Conservation (phyloP, 768 basidiomycete species). For the Tricholoma matsutake region DNA sequence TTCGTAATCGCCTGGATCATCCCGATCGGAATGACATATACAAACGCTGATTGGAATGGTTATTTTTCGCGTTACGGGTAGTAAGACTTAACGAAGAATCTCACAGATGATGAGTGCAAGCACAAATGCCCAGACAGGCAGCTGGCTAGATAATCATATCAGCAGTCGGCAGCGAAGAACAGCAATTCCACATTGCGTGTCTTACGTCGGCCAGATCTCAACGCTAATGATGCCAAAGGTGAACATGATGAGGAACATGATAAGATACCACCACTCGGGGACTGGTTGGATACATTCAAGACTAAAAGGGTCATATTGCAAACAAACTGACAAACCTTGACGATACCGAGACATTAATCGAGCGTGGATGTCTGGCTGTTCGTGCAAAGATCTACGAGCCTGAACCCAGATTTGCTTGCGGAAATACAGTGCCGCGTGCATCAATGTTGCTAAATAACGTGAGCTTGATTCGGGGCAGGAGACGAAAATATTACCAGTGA, state of each 20-base stretch:
- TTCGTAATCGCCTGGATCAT: conserved; percentile 76
- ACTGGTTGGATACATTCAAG: conserved; percentile 25
- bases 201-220: conserved; percentile 48
- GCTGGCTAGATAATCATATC: too few species aligned
- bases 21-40: conserved; percentile 71
- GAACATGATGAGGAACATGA: conserved; percentile 68
- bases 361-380: conserved; percentile 84
- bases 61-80: too few species aligned
- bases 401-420: conserved; percentile 78
- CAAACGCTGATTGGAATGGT: conserved; percentile 31
- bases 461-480: too few species aligned
- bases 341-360: conserved; percentile 75
- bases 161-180: too few species aligned
- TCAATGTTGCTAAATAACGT: conserved; percentile 46
- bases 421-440: conserved; percentile 70
- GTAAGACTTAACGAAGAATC: conserved; percentile 4
- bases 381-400: conserved; percentile 63
- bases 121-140: conserved; percentile 34
- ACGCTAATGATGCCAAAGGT: conserved; percentile 66
- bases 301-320: too few species aligned
- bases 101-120: conserved; percentile 61
- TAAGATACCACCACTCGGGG: conserved; percentile 83
- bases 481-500: conserved; percentile 37
- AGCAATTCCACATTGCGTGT: too few species aligned
- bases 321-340: conserved; percentile 27